Base-by-base conservation (phyloP, 2,329 filamentous ascomycete genomes). In the Aspergillus tamarii region DNA sequence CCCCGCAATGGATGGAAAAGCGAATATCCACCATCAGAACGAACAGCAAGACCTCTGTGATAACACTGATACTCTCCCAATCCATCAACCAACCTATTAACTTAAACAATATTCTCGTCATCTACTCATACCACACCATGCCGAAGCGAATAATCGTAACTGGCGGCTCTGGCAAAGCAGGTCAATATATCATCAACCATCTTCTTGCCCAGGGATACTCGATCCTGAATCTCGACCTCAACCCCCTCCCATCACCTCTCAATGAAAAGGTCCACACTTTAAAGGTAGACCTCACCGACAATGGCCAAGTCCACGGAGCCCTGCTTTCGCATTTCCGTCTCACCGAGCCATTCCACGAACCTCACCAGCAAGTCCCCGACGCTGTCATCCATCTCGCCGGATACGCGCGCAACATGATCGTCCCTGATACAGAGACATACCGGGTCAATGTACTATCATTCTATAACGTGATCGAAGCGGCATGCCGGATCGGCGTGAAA, bases 381-480 rank as follows among this genome's bases (percentile, higher is more conserved):
- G 87, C 84, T 0, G 84, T 90, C 58, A 87, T 89, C 57, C 87
- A 90, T 72, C 85, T 89, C 58, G 85, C 83, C 16, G 87, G 85
- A 0, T 86, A 84, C 66, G 83, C 87, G 0, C 80, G 87, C 30
- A 87, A 87, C 68, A 83, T 89, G 82, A 79, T 89, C 2, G 86
- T 87, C 0, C 86, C 86, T 0, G 87, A 89, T 70, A 86, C 84
- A 58, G 85, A 88, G 70, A 84, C 81, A 58, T 89, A 87, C 74
- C 78, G 79, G 21, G 82, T 78, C 30, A 90, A 89, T 69, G 81
- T 84, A 0, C 77, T 80, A 0, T 80, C 82, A 11, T 87, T 84
- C 0, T 88, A 88, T 75, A 89, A 89, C 68, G 82, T 89, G 28
- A 83, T 89, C 65, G 87, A 89, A 74, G 85, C 86, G 0, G 86